Conservation (phyloP, 371 early-diverging fungal species). For the Rhizopus microsporus region DNA sequence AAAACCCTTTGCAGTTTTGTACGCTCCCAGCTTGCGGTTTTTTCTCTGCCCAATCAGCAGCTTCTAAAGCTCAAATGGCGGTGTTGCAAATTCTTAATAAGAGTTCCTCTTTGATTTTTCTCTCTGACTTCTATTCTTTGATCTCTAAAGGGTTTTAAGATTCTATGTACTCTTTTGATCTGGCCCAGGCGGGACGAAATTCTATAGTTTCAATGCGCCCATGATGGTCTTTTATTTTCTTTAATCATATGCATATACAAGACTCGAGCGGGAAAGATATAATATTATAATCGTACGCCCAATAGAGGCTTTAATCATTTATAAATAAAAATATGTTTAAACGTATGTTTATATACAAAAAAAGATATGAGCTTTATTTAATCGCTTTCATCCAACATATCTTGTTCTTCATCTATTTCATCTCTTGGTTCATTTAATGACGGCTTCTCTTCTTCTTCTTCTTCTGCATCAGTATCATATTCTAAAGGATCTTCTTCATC, state of each 20-base stretch:
- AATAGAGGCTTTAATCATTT: no score
- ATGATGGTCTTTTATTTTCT: no score
- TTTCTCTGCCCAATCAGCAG: background rate
- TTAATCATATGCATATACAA: no score
- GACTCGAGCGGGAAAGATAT: no score
- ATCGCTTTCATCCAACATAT: constrained; percentile 23
- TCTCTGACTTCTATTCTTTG: no score
- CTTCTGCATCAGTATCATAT: constrained; percentile 45
- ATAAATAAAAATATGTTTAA: background rate
- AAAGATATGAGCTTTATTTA: constrained; percentile 3
- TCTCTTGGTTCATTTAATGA: constrained; percentile 7
- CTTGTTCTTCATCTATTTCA: constrained; percentile 12
- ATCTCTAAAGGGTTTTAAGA: no score
- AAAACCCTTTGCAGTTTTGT: no score
- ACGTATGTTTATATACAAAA: background rate
- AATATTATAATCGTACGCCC: no score
- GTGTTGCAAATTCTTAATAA: background rate
- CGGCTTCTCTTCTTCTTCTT: constrained; percentile 19
- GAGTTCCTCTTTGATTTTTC: constrained; percentile 31
- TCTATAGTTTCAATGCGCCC: no score
- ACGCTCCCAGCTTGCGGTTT: background rate
- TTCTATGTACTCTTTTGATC: no score
- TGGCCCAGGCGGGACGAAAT: no score
- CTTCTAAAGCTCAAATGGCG: no score
- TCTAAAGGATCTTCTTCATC: constrained; percentile 45